Percentiles rank a stretch among this genome's conserved stretches.
Conservation (phyloP, 371 early-diverging fungal genomes). For the Gilbertella persicaria region DNA sequence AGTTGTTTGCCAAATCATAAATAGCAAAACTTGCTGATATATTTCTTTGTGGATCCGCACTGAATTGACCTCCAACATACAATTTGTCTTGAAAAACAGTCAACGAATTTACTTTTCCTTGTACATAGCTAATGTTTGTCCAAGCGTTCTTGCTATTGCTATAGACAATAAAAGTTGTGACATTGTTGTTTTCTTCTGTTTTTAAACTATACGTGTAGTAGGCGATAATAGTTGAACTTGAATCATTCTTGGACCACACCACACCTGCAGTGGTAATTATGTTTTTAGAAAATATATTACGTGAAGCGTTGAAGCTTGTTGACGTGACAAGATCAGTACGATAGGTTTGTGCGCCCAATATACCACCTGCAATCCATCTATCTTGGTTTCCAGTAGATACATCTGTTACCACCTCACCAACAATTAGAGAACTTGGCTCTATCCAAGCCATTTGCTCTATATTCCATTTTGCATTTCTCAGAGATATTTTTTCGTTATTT, state of each 20-base stretch:
- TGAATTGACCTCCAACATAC: slow-evolving; percentile 40
- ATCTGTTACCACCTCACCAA: slow-evolving; percentile 18
- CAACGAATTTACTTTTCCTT: slow-evolving; percentile 30
- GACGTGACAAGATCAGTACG: slow-evolving; percentile 25
- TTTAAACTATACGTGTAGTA: too few relatives aligned
- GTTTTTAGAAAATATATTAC: neutral
- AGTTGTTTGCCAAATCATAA: slow-evolving; percentile 24
- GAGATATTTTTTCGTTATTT: neutral
- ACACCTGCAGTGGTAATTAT: slow-evolving; percentile 13
- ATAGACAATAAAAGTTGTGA: slow-evolving; percentile 20
- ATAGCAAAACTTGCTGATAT: slow-evolving; percentile 33
- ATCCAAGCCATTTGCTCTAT: slow-evolving; percentile 25
- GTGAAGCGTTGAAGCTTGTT: neutral
- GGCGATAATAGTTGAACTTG: slow-evolving; percentile 4
- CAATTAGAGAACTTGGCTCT: slow-evolving; percentile 23
- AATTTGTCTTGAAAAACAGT: slow-evolving; percentile 20
- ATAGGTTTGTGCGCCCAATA: slow-evolving; percentile 36
- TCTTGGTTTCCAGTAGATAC: neutral
- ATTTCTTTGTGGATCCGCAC: slow-evolving; percentile 2
- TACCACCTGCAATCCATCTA: slow-evolving; percentile 19
- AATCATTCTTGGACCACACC: neutral
- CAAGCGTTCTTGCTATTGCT: slow-evolving; percentile 18
- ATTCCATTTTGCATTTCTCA: slow-evolving; percentile 26
- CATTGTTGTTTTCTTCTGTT: neutral
- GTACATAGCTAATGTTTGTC: slow-evolving; percentile 22